These are phyloP conservation scores for Nicotiana sylvestris DNA, from an alignment of 257 asterid species.

Conservation along the genomic window DNA sequence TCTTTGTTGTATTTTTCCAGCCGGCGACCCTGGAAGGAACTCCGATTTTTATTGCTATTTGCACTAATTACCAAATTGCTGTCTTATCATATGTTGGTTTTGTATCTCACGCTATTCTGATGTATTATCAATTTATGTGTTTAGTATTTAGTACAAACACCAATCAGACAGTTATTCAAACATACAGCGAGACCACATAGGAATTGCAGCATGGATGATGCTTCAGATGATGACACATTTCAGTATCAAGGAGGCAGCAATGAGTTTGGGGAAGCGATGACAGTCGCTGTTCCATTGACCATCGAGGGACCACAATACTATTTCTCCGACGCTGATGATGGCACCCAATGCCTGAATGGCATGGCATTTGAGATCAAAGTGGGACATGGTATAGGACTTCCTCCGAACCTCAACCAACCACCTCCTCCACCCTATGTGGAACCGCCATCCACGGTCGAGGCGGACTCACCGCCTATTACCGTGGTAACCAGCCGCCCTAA, in stretches of 20 bases:
- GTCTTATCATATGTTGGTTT: background rate
- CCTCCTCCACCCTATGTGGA: constrained; percentile 78
- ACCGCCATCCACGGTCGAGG: constrained; percentile 50
- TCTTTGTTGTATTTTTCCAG: background rate
- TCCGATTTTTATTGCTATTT: background rate
- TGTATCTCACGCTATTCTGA: background rate
- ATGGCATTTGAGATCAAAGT: constrained; percentile 76
- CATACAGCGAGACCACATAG: constrained; percentile 64
- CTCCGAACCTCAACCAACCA: constrained; percentile 78
- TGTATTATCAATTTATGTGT: background rate
- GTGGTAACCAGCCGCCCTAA: constrained; percentile 26
- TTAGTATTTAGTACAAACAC: constrained; percentile 82
- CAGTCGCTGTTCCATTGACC: constrained; percentile 46
- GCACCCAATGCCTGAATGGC: constrained; percentile 59
- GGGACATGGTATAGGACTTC: constrained; percentile 66
- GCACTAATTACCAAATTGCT: background rate
- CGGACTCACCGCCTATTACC: constrained; percentile 35
- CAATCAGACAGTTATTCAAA: constrained; percentile 75
- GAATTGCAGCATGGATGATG: constrained; percentile 56
- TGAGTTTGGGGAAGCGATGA: constrained; percentile 32
- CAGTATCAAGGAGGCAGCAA: constrained; percentile 44
- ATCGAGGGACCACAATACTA: constrained; percentile 50
- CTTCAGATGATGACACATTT: constrained; percentile 55
- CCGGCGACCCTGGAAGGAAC: background rate
- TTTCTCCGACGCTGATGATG: constrained; percentile 77